These are phyloP conservation scores for Leccinellum luteum DNA, from an alignment of 768 basidiomycete genomes.

Conservation along the genomic window DNA sequence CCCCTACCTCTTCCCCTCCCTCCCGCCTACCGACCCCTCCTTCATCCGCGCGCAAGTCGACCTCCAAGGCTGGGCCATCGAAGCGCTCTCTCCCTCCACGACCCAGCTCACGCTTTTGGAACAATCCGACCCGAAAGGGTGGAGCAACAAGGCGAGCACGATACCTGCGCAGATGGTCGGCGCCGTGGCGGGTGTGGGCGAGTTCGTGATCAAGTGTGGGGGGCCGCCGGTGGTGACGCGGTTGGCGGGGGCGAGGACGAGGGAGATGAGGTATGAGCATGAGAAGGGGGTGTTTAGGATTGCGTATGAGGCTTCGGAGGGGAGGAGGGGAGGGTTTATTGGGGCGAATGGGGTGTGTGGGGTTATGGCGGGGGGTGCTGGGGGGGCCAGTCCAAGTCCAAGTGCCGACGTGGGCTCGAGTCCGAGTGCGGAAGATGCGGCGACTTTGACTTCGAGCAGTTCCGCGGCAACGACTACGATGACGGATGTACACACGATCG, in stretches of 20 bases:
- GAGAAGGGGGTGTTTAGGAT: slow-evolving; percentile 79
- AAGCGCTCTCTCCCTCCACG: slow-evolving; percentile 91
- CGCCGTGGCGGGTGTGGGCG: slow-evolving; percentile 86
- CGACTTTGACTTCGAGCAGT: not conserved
- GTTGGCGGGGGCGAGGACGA: slow-evolving; percentile 71
- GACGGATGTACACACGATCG: slow-evolving; percentile 52
- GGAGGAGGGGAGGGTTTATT: slow-evolving; percentile 37
- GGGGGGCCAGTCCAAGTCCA: not conserved
- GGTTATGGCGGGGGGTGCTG: not conserved
- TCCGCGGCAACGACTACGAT: slow-evolving; percentile 2
- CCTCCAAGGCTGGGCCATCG: slow-evolving; percentile 98
- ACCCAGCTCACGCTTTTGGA: slow-evolving; percentile 91
- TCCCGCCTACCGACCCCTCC: slow-evolving; percentile 64
- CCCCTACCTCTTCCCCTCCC: slow-evolving; percentile 75
- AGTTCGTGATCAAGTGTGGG: slow-evolving; percentile 93
- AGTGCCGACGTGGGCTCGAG: not conserved
- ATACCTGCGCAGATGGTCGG: slow-evolving; percentile 95
- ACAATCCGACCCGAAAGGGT: slow-evolving; percentile 96
- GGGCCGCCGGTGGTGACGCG: slow-evolving; percentile 92
- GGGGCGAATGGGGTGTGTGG: slow-evolving; percentile 21
- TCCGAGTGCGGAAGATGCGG: slow-evolving; percentile 20
- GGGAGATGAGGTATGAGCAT: slow-evolving; percentile 79
- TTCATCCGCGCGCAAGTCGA: slow-evolving; percentile 95
- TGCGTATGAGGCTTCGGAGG: slow-evolving; percentile 73
- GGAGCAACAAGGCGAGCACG: slow-evolving; percentile 86